Evolutionary conservation across 2,329 filamentous ascomycete species (phyloP), one percentile per base, ranked within the genome.

Genomic region (Aspergillus phoenicis): DNA sequence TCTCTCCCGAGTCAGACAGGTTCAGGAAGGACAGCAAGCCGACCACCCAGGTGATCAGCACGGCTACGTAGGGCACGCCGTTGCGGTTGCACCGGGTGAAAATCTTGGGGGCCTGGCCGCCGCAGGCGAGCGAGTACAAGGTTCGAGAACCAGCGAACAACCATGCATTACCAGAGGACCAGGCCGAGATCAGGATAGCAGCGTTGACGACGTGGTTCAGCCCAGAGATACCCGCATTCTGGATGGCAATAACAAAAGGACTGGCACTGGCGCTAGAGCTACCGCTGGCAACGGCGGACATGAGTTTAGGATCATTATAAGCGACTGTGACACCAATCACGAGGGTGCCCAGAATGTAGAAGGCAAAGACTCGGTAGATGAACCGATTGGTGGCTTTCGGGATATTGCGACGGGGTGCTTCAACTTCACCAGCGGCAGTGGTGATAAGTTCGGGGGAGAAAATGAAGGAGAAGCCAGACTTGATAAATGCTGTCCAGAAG

Each of bases 201-300:
- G 88, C 89, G 73, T 93, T 93, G 75, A 93, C 87, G 59, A 93
- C 84, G 15, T 85, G 86, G 0, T 89, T 86, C 1, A 93, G 82
- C 3, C 83, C 87, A 3, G 80, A 80, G 56, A 93, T 87, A 1
- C 87, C 87, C 2, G 88, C 89, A 33, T 85, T 84, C 15, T 84
- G 83, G 47, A 89, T 88, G 24, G 88, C 89, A 62, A 93, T 89
- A 64, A 93, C 89, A 69, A 87, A 90, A 5, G 88, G 88, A 45
- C 72, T 76, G 45, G 74, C 70, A 11, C 73, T 75, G 15, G 75
- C 77, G 6, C 71, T 74, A 1, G 68, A 64, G 0, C 70, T 67
- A 17, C 75, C 73, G 13, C 62, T 64, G 0, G 73, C 69, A 8
- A 82, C 69, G 1, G 73, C 71, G 48, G 75, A 75, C 28, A 87